These are phyloP conservation scores for Buddleja alternifolia DNA, from an alignment of 257 asterid species.

Conservation along the genomic window DNA sequence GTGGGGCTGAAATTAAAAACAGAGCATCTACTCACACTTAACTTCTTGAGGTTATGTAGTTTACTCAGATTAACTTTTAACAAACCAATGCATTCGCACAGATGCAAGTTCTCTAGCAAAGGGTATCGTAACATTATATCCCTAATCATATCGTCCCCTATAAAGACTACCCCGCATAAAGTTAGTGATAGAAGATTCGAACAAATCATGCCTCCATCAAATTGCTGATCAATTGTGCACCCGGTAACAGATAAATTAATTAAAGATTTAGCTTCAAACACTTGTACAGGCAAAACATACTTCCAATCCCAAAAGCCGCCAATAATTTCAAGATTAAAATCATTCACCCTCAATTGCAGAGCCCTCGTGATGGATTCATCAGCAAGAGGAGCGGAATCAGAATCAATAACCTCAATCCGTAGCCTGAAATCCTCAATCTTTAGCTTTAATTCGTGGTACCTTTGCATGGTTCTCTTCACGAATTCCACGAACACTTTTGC, in stretches of 20 bases:
- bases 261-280: too few relatives aligned
- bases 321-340: neutral
- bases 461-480: slow-evolving; percentile 5
- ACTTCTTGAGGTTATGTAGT: too few relatives aligned
- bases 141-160: too few relatives aligned
- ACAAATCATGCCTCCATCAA: neutral
- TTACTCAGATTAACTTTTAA: too few relatives aligned
- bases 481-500: neutral
- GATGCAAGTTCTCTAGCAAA: too few relatives aligned
- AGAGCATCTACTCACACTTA: too few relatives aligned
- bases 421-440: slow-evolving; percentile 21
- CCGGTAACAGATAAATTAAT: too few relatives aligned
- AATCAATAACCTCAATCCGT: neutral
- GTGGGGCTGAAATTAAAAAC: too few relatives aligned
- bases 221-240: neutral
- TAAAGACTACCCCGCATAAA: neutral
- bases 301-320: slow-evolving; percentile 1
- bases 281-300: neutral
- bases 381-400: neutral
- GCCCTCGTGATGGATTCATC: slow-evolving; percentile 12
- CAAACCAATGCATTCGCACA: too few relatives aligned
- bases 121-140: too few relatives aligned
- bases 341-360: slow-evolving; percentile 16
- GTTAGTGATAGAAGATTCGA: slow-evolving; percentile 7
- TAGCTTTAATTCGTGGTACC: slow-evolving; percentile 19